Evolutionary conservation across 129 eudicot genomes (phyloP).

Genomic region (Lactuca sativa): DNA sequence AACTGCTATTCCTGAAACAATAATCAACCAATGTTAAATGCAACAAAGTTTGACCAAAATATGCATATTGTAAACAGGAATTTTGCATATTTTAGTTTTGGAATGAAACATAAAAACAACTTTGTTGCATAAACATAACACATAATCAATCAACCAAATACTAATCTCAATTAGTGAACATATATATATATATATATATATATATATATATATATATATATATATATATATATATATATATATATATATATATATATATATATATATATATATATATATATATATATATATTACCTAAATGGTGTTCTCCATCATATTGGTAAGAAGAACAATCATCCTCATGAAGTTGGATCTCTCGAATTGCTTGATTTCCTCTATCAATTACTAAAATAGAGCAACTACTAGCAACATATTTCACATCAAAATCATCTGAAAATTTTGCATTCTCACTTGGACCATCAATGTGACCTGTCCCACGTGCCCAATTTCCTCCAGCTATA

Average conservation of each 20-base stretch:
- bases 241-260: too few relatives aligned
- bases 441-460: constrained; percentile 96
- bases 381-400: constrained; percentile 82
- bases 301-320: constrained; percentile 58
- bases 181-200: too few relatives aligned
- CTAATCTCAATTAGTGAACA: not conserved
- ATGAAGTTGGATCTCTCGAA: constrained; percentile 88
- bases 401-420: constrained; percentile 63
- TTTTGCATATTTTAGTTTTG: too few relatives aligned
- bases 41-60: too few relatives aligned
- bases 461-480: constrained; percentile 68
- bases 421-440: constrained; percentile 84
- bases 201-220: too few relatives aligned
- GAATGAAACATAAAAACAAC: too few relatives aligned
- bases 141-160: too few relatives aligned
- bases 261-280: too few relatives aligned
- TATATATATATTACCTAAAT: constrained; percentile 88
- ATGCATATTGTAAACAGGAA: too few relatives aligned
- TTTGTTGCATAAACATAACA: too few relatives aligned
- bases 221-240: too few relatives aligned
- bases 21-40: not conserved
- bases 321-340: constrained; percentile 73
- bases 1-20: constrained; percentile 64
- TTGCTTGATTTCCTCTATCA: constrained; percentile 94
- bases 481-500: constrained; percentile 85